Conservation (phyloP, 2,329 filamentous ascomycete genomes). For the Cladobotryum protrusum region DNA sequence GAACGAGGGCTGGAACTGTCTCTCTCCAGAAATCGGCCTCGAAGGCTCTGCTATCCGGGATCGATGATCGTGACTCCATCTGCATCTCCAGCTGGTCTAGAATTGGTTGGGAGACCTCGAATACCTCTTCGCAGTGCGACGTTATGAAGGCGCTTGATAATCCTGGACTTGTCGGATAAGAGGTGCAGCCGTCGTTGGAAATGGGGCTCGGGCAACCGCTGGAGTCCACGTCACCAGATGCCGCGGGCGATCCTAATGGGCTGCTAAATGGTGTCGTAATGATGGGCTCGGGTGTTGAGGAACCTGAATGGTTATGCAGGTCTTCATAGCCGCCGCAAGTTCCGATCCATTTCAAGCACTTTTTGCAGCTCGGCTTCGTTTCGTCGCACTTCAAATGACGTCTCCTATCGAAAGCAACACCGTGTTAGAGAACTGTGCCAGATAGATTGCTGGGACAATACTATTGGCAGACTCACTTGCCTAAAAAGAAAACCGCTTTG, state of each 20-base stretch:
- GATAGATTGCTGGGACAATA: not conserved
- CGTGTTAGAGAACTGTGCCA: not conserved
- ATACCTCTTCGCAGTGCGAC: not conserved
- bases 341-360: conserved; percentile 31
- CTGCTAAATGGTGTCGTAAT: not conserved
- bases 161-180: not conserved
- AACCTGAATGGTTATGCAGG: not conserved
- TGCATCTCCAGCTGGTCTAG: not conserved
- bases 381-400: conserved; percentile 33
- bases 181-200: conserved; percentile 4
- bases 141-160: not conserved
- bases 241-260: not conserved
- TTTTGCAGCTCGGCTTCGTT: conserved; percentile 27
- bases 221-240: not conserved
- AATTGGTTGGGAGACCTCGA: not conserved
- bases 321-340: conserved; percentile 27
- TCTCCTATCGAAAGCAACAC: conserved; percentile 18
- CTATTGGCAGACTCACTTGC: conserved; percentile 21
- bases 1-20: conserved; percentile 29
- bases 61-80: not conserved
- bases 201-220: conserved; percentile 4
- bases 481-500: conserved; percentile 8
- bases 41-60: conserved; percentile 18
- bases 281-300: not conserved
- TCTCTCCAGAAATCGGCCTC: conserved; percentile 29